Base-by-base conservation (phyloP, 2,329 filamentous ascomycete species). In the Venturia carpophila region DNA sequence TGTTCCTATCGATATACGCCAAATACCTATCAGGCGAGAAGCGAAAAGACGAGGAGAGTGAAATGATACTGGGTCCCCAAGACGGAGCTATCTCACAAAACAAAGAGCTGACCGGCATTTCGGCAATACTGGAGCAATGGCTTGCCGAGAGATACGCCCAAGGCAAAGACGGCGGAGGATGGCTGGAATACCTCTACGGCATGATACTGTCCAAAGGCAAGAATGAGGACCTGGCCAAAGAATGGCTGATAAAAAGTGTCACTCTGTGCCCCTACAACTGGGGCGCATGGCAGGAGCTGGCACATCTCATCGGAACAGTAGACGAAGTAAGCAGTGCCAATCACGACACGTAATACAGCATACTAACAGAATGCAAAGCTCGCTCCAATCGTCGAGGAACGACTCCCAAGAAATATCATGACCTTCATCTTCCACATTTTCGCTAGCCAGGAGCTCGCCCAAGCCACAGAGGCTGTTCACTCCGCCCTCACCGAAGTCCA, bases 211-310 rank as follows among this genome's bases (percentile, higher is more conserved):
- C 91, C 43, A 96, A 92, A 75, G 89, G 92, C 67, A 96, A 96
- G 76, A 97, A 94, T 71, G 92, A 96, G 69, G 83, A 87, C 56
- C 83, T 89, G 67, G 94, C 94, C 1, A 87, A 93, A 75, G 85
- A 89, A 68, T 96, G 90, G 83, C 82, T 99, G n/a, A 81, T 97
- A 63, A 84, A 86, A 68, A 96, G 92, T 72, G 90, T 97, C 11
- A 90, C 95, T 73, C 79, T 91, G 49, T 96, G 92, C 71, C 90
- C 92, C 1, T 96, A 92, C 84, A 96, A 97, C 73, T 99, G 94
- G 94, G 91, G 92, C 9, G 92, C 92, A 67, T 99, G 94, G 94
- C 83, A 94, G 66, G 94, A 99, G 77, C 84, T 99, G 75, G 90
- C 90, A 4, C 87, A 87, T 47, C 80, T 97, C 34, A 84, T 96